These are phyloP conservation scores for Xylaria sp. DNA, from an alignment of 2,329 filamentous ascomycete genomes.

Conservation along the genomic window DNA sequence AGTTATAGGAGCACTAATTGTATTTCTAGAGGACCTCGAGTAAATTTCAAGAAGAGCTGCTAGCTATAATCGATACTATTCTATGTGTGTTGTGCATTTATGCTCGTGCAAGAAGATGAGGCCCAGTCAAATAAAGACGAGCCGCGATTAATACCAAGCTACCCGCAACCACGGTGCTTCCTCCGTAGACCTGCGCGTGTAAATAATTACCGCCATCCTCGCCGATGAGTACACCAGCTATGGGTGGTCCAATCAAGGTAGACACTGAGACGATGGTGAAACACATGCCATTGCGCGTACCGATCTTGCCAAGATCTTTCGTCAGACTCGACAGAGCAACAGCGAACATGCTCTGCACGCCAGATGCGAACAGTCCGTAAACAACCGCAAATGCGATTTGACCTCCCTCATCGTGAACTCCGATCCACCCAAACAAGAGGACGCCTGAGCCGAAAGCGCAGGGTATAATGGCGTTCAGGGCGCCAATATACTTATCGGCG, in stretches of 20 bases:
- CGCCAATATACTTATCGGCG: conserved; percentile 24
- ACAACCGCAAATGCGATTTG: conserved; percentile 19
- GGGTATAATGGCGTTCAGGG: conserved; percentile 24
- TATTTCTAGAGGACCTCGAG: background rate
- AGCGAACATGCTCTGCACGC: conserved; percentile 33
- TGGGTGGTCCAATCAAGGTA: conserved; percentile 62
- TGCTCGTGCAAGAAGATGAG: conserved; percentile 5
- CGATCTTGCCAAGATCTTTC: conserved; percentile 53
- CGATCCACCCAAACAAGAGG: conserved; percentile 25
- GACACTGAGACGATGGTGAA: conserved; percentile 62
- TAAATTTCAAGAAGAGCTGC: background rate
- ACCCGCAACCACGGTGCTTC: conserved; percentile 31
- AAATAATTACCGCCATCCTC: conserved; percentile 56
- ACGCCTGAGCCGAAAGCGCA: conserved; percentile 14
- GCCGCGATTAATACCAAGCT: conserved; percentile 28
- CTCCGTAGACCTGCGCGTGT: conserved; percentile 54
- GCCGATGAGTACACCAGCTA: conserved; percentile 62
- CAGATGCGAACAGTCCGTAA: conserved; percentile 31
- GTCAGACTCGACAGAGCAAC: conserved; percentile 35
- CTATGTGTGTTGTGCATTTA: background rate
- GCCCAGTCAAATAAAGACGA: conserved; percentile 13
- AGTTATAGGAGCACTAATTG: background rate
- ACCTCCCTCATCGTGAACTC: conserved; percentile 11
- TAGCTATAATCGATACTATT: no score
- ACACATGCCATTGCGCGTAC: conserved; percentile 64